phyloP scores from a whole-genome alignment of 2,329 filamentous ascomycete species.

The Neurospora sp. region DNA sequence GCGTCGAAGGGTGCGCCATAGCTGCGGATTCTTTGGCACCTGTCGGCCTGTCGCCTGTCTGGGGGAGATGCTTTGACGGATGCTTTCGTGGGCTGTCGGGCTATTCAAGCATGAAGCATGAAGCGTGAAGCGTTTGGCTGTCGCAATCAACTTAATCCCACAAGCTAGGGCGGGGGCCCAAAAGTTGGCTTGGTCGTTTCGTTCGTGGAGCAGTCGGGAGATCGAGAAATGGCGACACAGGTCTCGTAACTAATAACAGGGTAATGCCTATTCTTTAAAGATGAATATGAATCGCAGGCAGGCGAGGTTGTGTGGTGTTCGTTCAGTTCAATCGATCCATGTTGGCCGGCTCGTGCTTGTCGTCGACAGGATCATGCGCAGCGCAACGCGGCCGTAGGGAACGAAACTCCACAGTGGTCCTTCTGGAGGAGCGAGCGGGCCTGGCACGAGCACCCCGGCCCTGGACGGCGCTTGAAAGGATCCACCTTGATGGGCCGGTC shows the following conservation, averaged over 20 bases:
- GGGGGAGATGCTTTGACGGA: not conserved
- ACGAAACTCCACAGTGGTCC: not conserved
- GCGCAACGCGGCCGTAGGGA: not conserved
- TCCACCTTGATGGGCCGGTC: not conserved
- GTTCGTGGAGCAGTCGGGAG: not conserved
- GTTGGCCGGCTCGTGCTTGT: not conserved
- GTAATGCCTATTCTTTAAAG: not conserved
- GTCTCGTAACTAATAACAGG: not conserved
- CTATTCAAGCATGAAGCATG: not conserved
- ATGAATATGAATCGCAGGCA: not conserved
- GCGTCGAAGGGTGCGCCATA: slow-evolving; percentile 17
- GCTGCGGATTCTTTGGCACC: slow-evolving; percentile 3
- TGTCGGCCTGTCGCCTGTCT: not conserved
- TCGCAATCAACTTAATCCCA: not conserved
- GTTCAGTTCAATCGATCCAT: not conserved
- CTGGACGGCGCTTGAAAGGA: not conserved
- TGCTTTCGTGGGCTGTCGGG: not conserved
- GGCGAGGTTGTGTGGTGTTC: not conserved
- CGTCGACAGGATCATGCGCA: not conserved
- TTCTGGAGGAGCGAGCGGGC: not conserved
- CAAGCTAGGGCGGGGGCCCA: not conserved
- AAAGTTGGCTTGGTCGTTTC: not conserved
- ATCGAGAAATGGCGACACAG: not conserved
- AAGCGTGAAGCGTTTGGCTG: not conserved
- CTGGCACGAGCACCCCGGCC: not conserved